Conservation (phyloP, 1,284 basidiomycete species). For the Schizophyllum amplum region DNA sequence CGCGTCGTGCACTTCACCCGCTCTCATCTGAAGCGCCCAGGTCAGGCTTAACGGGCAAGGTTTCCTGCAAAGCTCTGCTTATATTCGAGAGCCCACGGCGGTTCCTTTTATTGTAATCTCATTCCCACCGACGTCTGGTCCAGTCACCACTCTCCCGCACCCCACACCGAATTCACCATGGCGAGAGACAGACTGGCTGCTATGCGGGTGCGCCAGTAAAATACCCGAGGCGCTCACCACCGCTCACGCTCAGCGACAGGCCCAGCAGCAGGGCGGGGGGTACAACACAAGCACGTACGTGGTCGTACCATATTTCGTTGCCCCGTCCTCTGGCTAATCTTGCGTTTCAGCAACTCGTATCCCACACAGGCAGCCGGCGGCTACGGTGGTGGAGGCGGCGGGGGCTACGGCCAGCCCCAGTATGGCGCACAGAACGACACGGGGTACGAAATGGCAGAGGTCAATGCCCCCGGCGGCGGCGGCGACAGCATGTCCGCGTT, state of each 20-base stretch:
- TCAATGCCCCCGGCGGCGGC: conserved; percentile 46
- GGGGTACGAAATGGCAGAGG: conserved; percentile 64
- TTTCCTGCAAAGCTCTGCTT: background rate
- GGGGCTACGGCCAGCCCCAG: conserved; percentile 43
- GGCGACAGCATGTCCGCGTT: conserved; percentile 61
- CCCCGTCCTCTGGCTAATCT: background rate
- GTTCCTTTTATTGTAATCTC: background rate
- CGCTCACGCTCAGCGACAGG: conserved; percentile 30
- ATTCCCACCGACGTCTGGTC: background rate
- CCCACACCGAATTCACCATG: conserved; percentile 34
- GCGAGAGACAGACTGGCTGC: conserved; percentile 79
- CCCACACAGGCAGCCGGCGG: conserved; percentile 51
- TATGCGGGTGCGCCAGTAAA: conserved; percentile 52
- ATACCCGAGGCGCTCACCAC: conserved; percentile 4
- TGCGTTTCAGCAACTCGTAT: conserved; percentile 45
- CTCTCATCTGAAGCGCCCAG: background rate
- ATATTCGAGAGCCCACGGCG: background rate
- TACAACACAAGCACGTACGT: conserved; percentile 45
- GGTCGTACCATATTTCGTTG: conserved; percentile 1
- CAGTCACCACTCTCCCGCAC: conserved; percentile 7
- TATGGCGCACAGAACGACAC: conserved; percentile 56
- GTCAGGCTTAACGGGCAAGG: background rate
- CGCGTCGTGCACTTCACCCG: background rate
- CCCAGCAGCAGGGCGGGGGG: conserved; percentile 52
- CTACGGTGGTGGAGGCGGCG: conserved; percentile 12